Evolutionary conservation across 108 stramenopile genomes (phyloP).

Genomic region (Hondaea fermentalgiana): DNA sequence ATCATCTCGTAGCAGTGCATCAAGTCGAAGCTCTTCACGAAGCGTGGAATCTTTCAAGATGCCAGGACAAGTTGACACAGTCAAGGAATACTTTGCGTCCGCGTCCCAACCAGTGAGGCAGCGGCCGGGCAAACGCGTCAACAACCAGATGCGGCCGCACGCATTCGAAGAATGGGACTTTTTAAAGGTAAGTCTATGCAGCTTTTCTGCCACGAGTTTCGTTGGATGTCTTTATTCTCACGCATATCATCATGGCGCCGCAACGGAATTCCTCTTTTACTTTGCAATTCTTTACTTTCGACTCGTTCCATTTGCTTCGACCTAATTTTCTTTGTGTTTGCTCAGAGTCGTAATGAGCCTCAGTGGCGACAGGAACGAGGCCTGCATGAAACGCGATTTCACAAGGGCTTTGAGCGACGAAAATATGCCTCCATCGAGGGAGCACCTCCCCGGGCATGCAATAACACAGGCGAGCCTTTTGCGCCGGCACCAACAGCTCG

Average conservation of each 20-base stretch:
- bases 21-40: neutral
- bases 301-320: too few species aligned
- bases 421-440: neutral
- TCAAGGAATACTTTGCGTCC: neutral
- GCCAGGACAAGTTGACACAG: neutral
- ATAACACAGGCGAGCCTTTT: neutral
- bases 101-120: neutral
- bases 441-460: neutral
- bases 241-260: too few species aligned
- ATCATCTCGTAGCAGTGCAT: neutral
- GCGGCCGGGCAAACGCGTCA: neutral
- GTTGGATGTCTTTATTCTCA: too few species aligned
- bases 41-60: neutral
- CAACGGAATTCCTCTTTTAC: too few species aligned
- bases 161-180: neutral
- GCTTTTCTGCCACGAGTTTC: too few species aligned
- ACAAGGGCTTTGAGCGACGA: constrained; percentile 16
- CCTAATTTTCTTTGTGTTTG: neutral
- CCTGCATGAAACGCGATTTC: neutral
- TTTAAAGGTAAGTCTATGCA: neutral
- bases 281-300: too few species aligned
- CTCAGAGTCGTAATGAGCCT: neutral
- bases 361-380: neutral
- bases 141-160: neutral
- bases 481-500: neutral